A percentile compares a stretch with the other conserved stretches of the same genome.
phyloP scores from a whole-genome alignment of 139 green algal genomes.

The Diplosphaera chodatii region DNA sequence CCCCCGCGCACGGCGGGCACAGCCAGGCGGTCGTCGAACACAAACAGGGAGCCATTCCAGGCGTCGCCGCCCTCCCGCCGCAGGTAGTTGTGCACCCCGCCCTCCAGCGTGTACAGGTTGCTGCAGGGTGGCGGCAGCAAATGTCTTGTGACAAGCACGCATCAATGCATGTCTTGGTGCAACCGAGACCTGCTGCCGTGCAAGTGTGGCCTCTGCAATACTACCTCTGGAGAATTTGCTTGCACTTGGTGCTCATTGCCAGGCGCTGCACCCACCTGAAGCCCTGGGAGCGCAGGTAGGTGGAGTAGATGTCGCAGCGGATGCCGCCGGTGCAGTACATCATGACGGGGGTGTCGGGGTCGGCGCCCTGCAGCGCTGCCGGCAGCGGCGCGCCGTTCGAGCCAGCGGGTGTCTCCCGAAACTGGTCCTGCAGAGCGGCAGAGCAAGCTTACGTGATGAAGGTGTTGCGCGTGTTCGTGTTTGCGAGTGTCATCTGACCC shows the following conservation, averaged over 20 bases:
- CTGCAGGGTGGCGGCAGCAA: slow-evolving; percentile 8
- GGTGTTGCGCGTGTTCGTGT: no score
- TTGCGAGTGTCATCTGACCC: no score
- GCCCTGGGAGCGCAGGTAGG: slow-evolving; percentile 73
- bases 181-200: no score
- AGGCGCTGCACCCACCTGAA: slow-evolving; percentile 22
- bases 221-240: no score
- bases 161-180: no score
- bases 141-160: no score
- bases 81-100: slow-evolving; percentile 79
- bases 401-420: slow-evolving; percentile 79
- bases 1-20: slow-evolving; percentile 27
- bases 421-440: slow-evolving; percentile 68
- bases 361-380: slow-evolving; percentile 33
- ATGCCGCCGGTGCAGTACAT: slow-evolving; percentile 99
- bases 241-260: no score
- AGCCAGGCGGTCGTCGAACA: slow-evolving; percentile 94
- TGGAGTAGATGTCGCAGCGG: slow-evolving; percentile 96
- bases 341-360: slow-evolving; percentile 75
- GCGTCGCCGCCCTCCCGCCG: slow-evolving; percentile 40
- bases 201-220: no score
- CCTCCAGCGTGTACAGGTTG: slow-evolving; percentile 94
- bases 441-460: no score
- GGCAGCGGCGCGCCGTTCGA: slow-evolving; percentile 32
- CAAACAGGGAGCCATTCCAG: slow-evolving; percentile 93